Base-by-base conservation (phyloP, 2,329 filamentous ascomycete species). In the Talaromyces albobiverticillius region DNA sequence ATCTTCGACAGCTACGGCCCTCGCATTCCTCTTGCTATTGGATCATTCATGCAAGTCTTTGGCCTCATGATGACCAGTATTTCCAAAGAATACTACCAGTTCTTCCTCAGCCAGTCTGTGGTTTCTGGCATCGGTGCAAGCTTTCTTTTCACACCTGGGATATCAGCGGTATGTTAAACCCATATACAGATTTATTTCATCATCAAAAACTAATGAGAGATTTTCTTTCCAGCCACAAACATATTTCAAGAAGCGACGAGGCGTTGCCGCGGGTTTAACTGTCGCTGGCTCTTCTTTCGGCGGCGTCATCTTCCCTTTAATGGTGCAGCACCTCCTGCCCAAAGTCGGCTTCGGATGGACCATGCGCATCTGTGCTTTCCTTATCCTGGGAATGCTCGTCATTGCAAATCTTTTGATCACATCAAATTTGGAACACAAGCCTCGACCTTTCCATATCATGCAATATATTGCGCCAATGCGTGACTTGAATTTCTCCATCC, bases 231-330 rank as follows among this genome's bases (percentile, higher is more conserved):
- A 75, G 79, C 2, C 82, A 81, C 51, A 53, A 40, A 54, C 52
- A 43, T 54, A 47, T 25, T 54, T 54, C 22, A 40, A 36, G 10
- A 47, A 43, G 31, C 31, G 36, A 29, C 45, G 52, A 20, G 52
- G 52, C n/a, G 34, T 45, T 5, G 52, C 52, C n/a, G 38, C 36
- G 13, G 52, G 52, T 20, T 74, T 49, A 20, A 47, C 9, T 40
- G 46, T 50, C 13, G 52, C 25, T 40, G 45, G 45, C 0, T 80
- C 78, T 5, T 78, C 76, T 1, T 59, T 83, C 3, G 82, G 82
- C 3, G 82, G 82, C 8, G 80, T 86, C 13, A 77, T 85, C 34
- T 79, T 85, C 46, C 83, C 84, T 1, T 83, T 86, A 62, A 82
- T 86, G 77, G 76, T 85, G 16, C 68, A 76, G 1, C 76, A 77